phyloP scores from a whole-genome alignment of 768 basidiomycete genomes.

The Butyriboletus loyo region DNA sequence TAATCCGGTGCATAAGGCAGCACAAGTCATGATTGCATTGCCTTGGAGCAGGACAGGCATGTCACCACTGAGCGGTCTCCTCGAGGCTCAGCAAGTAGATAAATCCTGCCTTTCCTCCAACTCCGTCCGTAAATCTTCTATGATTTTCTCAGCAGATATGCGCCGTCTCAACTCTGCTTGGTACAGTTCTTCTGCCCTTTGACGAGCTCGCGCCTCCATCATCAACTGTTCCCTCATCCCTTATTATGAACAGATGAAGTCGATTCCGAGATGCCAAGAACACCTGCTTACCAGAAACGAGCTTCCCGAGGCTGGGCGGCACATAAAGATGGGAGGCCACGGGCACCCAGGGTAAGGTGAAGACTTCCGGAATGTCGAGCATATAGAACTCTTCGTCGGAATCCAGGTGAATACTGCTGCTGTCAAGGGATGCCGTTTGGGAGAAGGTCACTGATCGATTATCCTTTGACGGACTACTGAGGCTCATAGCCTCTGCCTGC shows the following conservation, averaged over 20 bases:
- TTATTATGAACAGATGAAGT: conserved; percentile 3
- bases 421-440: background rate
- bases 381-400: conserved; percentile 30
- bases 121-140: conserved; percentile 15
- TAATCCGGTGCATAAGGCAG: background rate
- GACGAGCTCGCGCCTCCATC: conserved; percentile 32
- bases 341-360: conserved; percentile 34
- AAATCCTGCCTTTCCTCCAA: conserved; percentile 1
- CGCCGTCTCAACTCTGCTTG: conserved; percentile 32
- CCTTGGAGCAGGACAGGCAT: background rate
- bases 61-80: background rate
- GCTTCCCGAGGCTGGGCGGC: conserved; percentile 33
- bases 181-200: conserved; percentile 31
- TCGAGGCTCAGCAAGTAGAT: background rate
- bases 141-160: conserved; percentile 28
- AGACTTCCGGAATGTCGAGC: conserved; percentile 33
- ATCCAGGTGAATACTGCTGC: background rate
- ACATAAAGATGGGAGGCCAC: conserved; percentile 30
- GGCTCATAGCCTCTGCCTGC: background rate
- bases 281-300: conserved; percentile 32
- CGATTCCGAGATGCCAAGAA: background rate
- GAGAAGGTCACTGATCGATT: background rate
- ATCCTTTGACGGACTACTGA: background rate
- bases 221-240: conserved; percentile 35
- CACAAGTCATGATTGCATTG: background rate